These are phyloP conservation scores for Botrytis sinoallii DNA, from an alignment of 2,329 filamentous ascomycete species.

Conservation along the genomic window DNA sequence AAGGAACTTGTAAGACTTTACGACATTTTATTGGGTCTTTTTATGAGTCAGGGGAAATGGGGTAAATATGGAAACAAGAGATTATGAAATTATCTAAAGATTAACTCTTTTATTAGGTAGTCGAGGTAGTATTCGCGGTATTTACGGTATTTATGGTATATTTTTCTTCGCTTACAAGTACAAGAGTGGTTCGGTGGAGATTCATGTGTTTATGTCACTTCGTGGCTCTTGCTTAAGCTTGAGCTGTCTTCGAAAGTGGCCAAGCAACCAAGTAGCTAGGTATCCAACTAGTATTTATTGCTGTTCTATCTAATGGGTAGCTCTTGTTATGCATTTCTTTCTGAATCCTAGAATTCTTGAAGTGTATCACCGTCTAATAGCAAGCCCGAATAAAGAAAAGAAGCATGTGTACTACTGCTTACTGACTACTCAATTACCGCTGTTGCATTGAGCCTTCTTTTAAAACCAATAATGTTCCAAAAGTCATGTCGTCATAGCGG, in stretches of 20 bases:
- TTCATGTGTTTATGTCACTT: not conserved
- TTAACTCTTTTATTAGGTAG: not conserved
- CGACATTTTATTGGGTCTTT: not conserved
- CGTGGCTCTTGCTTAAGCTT: constrained; percentile 9
- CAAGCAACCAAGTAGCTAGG: not conserved
- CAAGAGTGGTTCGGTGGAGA: constrained; percentile 2
- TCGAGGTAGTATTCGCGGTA: not conserved
- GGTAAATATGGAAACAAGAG: not conserved
- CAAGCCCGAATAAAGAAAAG: not conserved
- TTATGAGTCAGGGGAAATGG: not conserved
- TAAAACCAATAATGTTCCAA: not conserved
- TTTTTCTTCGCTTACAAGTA: constrained; percentile 1
- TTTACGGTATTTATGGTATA: not conserved
- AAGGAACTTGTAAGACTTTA: not conserved
- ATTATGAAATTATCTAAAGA: not conserved
- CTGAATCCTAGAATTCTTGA: not conserved
- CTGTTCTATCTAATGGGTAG: not conserved
- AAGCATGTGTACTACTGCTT: not conserved
- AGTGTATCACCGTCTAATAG: not conserved
- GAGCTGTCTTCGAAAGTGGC: not conserved
- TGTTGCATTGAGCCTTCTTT: not conserved
- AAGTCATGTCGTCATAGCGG: constrained; percentile 12
- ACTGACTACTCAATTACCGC: not conserved
- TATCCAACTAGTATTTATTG: not conserved
- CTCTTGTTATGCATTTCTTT: not conserved